These are phyloP conservation scores for Sclerotinia nivalis DNA, from an alignment of 2,329 filamentous ascomycete species.

Conservation along the genomic window DNA sequence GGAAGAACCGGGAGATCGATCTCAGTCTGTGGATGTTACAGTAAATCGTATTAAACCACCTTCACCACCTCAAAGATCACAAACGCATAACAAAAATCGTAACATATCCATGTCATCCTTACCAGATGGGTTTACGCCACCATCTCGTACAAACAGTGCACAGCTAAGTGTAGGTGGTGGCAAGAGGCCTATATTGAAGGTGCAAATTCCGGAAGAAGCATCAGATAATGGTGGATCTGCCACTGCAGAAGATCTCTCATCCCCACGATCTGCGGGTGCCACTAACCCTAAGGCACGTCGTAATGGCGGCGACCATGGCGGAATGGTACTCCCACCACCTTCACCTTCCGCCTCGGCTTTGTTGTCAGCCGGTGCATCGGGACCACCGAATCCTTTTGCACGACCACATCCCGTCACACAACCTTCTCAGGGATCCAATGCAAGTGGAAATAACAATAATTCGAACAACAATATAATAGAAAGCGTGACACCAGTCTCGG, in stretches of 20 bases:
- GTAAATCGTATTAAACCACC: slow-evolving; percentile 56
- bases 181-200: slow-evolving; percentile 80
- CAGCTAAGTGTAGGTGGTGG: slow-evolving; percentile 57
- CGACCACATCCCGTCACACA: slow-evolving; percentile 72
- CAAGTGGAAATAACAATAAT: slow-evolving; percentile 45
- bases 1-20: slow-evolving; percentile 46
- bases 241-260: slow-evolving; percentile 65
- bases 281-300: slow-evolving; percentile 34
- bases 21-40: slow-evolving; percentile 65
- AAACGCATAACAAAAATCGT: slow-evolving; percentile 49
- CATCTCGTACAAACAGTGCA: slow-evolving; percentile 76
- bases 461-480: slow-evolving; percentile 57
- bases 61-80: slow-evolving; percentile 52
- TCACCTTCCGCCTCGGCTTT: slow-evolving; percentile 80
- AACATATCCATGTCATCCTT: slow-evolving; percentile 51
- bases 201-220: slow-evolving; percentile 91
- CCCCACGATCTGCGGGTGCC: slow-evolving; percentile 43
- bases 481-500: slow-evolving; percentile 76
- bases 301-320: slow-evolving; percentile 41
- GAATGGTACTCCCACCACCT: slow-evolving; percentile 85
- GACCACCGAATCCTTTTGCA: slow-evolving; percentile 94
- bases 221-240: slow-evolving; percentile 72
- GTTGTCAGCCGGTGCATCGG: slow-evolving; percentile 85
- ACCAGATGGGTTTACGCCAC: slow-evolving; percentile 68
- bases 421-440: slow-evolving; percentile 40